Evolutionary conservation across 345 rosid genomes (phyloP).

Genomic region (Chamaenerion angustifolium): DNA sequence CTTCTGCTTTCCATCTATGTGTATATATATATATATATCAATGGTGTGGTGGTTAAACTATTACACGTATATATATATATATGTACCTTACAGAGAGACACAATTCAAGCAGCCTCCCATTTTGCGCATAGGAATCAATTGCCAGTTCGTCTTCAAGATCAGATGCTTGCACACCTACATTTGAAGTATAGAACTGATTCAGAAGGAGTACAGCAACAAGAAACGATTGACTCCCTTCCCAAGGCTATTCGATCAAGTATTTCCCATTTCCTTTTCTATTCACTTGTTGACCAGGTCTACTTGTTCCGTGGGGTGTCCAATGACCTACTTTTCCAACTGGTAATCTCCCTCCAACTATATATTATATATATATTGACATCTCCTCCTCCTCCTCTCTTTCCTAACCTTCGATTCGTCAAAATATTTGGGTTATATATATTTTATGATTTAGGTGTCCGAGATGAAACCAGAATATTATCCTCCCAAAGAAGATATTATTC

Average conservation of each 20-base stretch:
- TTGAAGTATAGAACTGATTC: slow-evolving; percentile 73
- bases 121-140: slow-evolving; percentile 68
- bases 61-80: not conserved
- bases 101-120: slow-evolving; percentile 63
- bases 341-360: slow-evolving; percentile 15
- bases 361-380: not conserved
- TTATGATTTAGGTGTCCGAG: slow-evolving; percentile 39
- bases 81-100: slow-evolving; percentile 51
- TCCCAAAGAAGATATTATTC: slow-evolving; percentile 83
- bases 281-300: slow-evolving; percentile 60
- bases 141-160: slow-evolving; percentile 71
- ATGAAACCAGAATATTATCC: slow-evolving; percentile 92
- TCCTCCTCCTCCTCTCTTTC: not conserved
- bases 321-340: slow-evolving; percentile 92
- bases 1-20: not conserved
- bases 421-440: too few species aligned
- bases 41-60: too few species aligned
- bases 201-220: slow-evolving; percentile 90
- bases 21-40: not conserved
- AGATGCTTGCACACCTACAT: slow-evolving; percentile 83
- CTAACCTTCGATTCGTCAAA: too few species aligned
- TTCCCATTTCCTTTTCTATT: slow-evolving; percentile 55
- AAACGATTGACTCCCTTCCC: slow-evolving; percentile 64
- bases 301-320: slow-evolving; percentile 81
- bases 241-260: slow-evolving; percentile 86